Evolutionary conservation across 2,329 filamentous ascomycete species (phyloP), one percentile per base, ranked within the genome.

Genomic region (Cercospora zeae-maydis): DNA sequence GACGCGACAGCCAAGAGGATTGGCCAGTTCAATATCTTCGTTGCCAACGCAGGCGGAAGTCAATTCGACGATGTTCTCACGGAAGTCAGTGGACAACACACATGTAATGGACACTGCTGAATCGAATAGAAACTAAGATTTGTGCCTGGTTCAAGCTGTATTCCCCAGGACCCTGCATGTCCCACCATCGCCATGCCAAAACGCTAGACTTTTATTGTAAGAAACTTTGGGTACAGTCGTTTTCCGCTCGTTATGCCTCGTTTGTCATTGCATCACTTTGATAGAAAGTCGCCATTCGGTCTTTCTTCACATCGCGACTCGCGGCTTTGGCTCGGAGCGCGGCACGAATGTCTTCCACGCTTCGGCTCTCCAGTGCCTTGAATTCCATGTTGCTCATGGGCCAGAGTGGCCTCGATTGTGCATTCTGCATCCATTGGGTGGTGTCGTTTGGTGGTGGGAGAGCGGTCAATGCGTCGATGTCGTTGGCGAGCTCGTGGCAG

Each of bases 401-500:
- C 74, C 82, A 87, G 51, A 88, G 74, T 1, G 84, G 82, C 73
- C 82, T 78, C 72, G 86, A 86, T 21, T 77, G 73, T 0, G 72
- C 67, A 19, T 75, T 75, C 47, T 74, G 67, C 70, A 84, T 79
- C 76, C 86, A 88, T 19, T 85, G 78, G 3, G 78, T 73, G 49
- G 79, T 76, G 37, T 77, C 78, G 13, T 69, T 51, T 2, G 84
- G 84, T 36, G 83, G 77, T 0, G 83, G 82, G 10, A 78, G 79
- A 59, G 85, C 82, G 21, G 88, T 86, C 68, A 93, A 86, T 62
- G 89, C 85, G 45, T 93, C 89, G 69, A 95, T 81, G 70, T 96
- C 91, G 33, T 83, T 76, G 21, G 88, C 85, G 45, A 95, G 82
- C 71, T 92, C 88, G 37, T 87, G 83, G 77, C 91, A 95, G 80